Conservation (phyloP, 176 grass and related monocot species). For the Miscanthus lutarioriparius region DNA sequence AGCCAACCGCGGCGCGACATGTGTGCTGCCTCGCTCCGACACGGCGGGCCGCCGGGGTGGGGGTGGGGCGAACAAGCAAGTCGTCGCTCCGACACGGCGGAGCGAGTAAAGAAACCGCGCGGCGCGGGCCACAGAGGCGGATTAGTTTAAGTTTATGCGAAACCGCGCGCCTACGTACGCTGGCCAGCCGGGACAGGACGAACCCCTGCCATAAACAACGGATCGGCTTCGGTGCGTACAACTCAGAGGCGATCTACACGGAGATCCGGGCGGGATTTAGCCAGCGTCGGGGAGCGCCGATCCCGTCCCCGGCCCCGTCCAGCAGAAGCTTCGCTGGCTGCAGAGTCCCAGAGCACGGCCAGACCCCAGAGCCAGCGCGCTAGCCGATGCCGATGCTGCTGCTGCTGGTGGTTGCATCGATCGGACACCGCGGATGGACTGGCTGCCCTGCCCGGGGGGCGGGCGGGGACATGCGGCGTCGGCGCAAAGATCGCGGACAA, state of each 20-base stretch:
- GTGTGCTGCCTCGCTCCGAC: conserved; percentile 15
- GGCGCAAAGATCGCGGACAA: conserved; percentile 17
- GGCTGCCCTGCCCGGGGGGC: no score
- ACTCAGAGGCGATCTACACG: conserved; percentile 41
- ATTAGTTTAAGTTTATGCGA: neutral
- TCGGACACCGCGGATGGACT: neutral
- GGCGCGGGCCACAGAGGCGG: neutral
- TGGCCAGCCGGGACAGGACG: neutral
- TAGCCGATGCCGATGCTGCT: neutral
- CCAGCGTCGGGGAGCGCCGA: neutral
- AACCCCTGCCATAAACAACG: conserved; percentile 27
- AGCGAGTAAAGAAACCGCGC: neutral
- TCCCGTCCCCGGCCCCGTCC: neutral
- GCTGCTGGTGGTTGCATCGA: neutral
- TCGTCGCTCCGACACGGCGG: conserved; percentile 5
- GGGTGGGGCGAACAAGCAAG: neutral
- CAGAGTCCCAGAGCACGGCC: neutral
- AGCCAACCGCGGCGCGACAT: conserved; percentile 7
- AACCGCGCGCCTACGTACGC: neutral
- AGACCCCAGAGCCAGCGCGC: no score
- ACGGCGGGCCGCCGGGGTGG: neutral
- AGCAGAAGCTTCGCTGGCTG: conserved; percentile 58
- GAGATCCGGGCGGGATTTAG: conserved; percentile 39
- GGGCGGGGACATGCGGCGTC: conserved; percentile 13
- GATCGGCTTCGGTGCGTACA: conserved; percentile 31